phyloP scores from a whole-genome alignment of 257 asterid genomes.

The Vinca minor region DNA sequence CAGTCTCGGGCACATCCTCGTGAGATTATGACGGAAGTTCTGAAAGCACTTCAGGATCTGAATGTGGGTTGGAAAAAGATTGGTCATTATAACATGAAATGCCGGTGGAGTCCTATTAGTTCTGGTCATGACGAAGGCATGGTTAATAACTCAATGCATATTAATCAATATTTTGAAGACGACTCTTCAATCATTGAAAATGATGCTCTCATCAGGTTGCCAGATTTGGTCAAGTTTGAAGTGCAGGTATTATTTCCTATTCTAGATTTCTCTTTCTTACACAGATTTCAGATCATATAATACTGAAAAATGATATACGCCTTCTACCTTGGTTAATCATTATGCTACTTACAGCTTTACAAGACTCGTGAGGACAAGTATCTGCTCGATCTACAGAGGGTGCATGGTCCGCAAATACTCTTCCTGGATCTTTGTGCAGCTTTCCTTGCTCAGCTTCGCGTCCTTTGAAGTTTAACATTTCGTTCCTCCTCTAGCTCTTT shows the following conservation, averaged over 20 bases:
- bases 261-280: not conserved
- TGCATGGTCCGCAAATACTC: slow-evolving; percentile 77
- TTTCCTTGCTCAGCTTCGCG: slow-evolving; percentile 74
- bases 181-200: slow-evolving; percentile 49
- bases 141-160: slow-evolving; percentile 37
- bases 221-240: slow-evolving; percentile 74
- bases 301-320: not conserved
- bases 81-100: slow-evolving; percentile 88
- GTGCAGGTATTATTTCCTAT: slow-evolving; percentile 53
- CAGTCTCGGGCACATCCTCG: slow-evolving; percentile 93
- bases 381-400: slow-evolving; percentile 80
- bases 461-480: slow-evolving; percentile 32
- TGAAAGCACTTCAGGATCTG: slow-evolving; percentile 72
- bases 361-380: slow-evolving; percentile 82
- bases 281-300: not conserved
- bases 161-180: slow-evolving; percentile 40
- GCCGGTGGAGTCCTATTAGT: slow-evolving; percentile 57
- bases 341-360: slow-evolving; percentile 55
- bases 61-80: slow-evolving; percentile 80
- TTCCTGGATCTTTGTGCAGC: slow-evolving; percentile 88
- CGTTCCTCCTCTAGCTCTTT: slow-evolving; percentile 9
- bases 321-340: slow-evolving; percentile 7
- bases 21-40: slow-evolving; percentile 90
- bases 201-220: slow-evolving; percentile 33
- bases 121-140: slow-evolving; percentile 38